Evolutionary conservation across 2,329 filamentous ascomycete species (phyloP).

Genomic region (Hirsutella rhossiliensis): DNA sequence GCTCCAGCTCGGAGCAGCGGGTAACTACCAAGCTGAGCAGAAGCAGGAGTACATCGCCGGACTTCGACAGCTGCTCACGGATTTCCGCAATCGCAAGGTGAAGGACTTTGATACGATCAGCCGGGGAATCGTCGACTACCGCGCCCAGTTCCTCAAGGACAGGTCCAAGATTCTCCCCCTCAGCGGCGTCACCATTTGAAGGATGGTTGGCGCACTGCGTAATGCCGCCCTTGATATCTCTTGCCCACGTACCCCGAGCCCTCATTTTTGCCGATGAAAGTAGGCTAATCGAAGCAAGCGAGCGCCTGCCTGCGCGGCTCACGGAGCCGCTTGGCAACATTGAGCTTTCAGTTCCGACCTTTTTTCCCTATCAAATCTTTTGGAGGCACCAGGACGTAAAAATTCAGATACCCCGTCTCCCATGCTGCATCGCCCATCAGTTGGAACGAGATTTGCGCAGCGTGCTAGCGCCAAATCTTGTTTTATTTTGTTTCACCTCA

Average conservation of each 20-base stretch:
- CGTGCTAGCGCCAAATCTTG: no score
- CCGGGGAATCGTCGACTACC: conserved; percentile 53
- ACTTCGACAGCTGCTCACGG: conserved; percentile 47
- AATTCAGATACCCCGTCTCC: no score
- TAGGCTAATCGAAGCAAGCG: background rate
- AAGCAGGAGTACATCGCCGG: conserved; percentile 50
- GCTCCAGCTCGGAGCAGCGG: conserved; percentile 55
- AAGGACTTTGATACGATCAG: conserved; percentile 57
- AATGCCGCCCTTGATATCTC: background rate
- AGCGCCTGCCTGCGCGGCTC: background rate
- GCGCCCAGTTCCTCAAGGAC: conserved; percentile 52
- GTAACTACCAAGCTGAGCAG: conserved; percentile 50
- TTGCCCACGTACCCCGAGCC: conserved; percentile 1
- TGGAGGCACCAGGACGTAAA: no score
- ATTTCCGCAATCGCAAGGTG: conserved; percentile 45
- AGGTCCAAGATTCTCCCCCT: conserved; percentile 49
- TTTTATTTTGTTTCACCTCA: no score
- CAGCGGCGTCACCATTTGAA: conserved; percentile 31
- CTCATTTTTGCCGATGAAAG: background rate
- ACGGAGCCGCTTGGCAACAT: background rate
- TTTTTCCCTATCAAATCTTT: background rate
- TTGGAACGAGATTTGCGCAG: no score
- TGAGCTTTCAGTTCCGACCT: background rate
- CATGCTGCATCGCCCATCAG: no score
- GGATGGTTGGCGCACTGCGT: background rate